Evolutionary conservation across 805 yeast species (phyloP), one percentile per base, ranked within the genome.

Genomic region (Saccharomycopsis sp.): DNA sequence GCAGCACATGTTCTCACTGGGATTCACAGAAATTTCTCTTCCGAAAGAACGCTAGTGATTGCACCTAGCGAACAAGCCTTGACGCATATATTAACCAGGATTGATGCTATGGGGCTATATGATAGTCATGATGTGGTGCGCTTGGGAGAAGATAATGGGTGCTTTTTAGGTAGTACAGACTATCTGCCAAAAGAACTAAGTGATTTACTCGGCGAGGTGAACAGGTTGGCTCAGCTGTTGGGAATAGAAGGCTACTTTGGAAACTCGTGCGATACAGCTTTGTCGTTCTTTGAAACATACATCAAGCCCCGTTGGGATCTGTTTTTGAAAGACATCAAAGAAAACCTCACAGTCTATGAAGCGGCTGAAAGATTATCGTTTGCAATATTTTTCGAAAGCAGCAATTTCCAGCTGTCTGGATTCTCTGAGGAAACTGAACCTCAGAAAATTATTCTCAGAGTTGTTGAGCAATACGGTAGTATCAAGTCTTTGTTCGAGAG

Each of bases 201-300:
- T n/a, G n/a, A n/a, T n/a, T n/a, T n/a, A n/a, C n/a, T n/a, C n/a
- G n/a, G n/a, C n/a, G 39, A 50, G 34, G 65, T 61, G 19, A 55
- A 51, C 27, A 33, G 46, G n/a, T 43, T 65, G 13, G 62, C 67
- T 1, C 42, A 42, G 7, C 41, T 52, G 5, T 35, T 64, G 36
- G 53, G 48, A 2, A 50, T 58, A 13, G 53, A 55, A 4, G 67
- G 67, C 1, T 61, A 55, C 3, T 60, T 59, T 48, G 65, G 64
- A 4, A 59, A 57, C 30, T 54, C 61, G 15, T 56, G 61, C 22
- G 61, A 54, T 25, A 53, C 65, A 5, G 65, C 69, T 0, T 45
- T 45, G 9, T 46, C 49, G 23, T 61, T 66, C 38, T 61, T 45
- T 48, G 35, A 43, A 7, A 43, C 46, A 2, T 48, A 57, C 36